Conservation (phyloP, 768 basidiomycete genomes). For the Phylloporus sp. region DNA sequence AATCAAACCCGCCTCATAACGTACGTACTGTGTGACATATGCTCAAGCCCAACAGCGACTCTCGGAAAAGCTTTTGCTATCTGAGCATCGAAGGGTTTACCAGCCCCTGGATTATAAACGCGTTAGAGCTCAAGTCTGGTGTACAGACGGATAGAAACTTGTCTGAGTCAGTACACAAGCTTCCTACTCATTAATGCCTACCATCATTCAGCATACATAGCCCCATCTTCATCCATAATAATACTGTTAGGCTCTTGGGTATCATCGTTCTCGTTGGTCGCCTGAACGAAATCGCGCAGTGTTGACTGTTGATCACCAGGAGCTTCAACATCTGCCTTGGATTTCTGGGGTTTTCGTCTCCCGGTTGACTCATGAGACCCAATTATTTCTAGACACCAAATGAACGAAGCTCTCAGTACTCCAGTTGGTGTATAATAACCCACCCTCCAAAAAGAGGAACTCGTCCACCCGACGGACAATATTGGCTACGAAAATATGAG, state of each 20-base stretch:
- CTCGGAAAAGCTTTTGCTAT: no score
- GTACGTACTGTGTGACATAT: not conserved
- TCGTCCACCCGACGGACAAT: conserved; percentile 68
- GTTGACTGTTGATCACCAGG: conserved; percentile 32
- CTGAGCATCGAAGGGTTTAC: no score
- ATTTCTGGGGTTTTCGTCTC: conserved; percentile 41
- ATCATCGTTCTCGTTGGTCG: conserved; percentile 21
- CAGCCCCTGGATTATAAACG: no score
- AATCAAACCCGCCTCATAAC: not conserved
- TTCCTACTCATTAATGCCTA: not conserved
- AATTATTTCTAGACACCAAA: conserved; percentile 47
- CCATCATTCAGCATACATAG: conserved; percentile 43
- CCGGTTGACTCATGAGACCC: conserved; percentile 47
- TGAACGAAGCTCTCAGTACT: not conserved
- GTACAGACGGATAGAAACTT: not conserved
- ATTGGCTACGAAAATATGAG: conserved; percentile 39
- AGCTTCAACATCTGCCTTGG: conserved; percentile 13
- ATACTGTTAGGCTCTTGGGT: conserved; percentile 33
- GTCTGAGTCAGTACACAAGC: not conserved
- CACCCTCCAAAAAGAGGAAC: conserved; percentile 77
- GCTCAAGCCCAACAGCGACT: no score
- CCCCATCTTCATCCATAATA: conserved; percentile 58
- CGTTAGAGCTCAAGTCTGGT: not conserved
- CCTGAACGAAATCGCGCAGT: conserved; percentile 48
- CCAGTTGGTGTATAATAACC: not conserved